Percentiles rank a stretch among this genome's conserved stretches.
phyloP scores from a whole-genome alignment of 306 rosid genomes.

The Cucurbita moschata region DNA sequence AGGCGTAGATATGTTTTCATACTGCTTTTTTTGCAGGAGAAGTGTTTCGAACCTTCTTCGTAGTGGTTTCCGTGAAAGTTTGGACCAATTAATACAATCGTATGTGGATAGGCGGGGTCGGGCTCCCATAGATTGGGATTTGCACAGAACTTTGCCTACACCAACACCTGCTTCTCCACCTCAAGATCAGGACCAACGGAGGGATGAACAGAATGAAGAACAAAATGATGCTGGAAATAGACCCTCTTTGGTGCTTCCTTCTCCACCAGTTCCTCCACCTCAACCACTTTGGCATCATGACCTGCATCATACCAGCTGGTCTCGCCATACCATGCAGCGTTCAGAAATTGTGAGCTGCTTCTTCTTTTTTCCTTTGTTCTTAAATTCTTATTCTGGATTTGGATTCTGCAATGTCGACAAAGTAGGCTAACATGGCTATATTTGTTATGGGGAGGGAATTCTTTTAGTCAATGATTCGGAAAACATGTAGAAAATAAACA shows the following conservation, averaged over 20 bases:
- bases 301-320: conserved; percentile 86
- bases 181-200: conserved; percentile 55
- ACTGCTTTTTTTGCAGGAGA: conserved; percentile 49
- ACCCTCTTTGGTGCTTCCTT: conserved; percentile 66
- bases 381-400: conserved; percentile 7
- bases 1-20: neutral
- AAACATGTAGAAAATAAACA: neutral
- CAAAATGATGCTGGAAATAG: conserved; percentile 62
- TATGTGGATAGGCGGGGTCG: conserved; percentile 93
- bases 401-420: neutral
- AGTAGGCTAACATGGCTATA: neutral
- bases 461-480: neutral
- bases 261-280: conserved; percentile 98
- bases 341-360: conserved; percentile 74
- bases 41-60: conserved; percentile 99
- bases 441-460: neutral
- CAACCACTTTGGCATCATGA: conserved; percentile 97
- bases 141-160: conserved; percentile 73
- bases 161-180: conserved; percentile 57
- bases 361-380: neutral
- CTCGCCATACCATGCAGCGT: conserved; percentile 94
- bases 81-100: conserved; percentile 92
- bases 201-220: conserved; percentile 58
- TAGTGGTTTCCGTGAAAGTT: conserved; percentile 96
- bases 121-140: conserved; percentile 97